Evolutionary conservation across 805 yeast species (phyloP).

Genomic region (Saccharomycopsis oosterbeekiorum): DNA sequence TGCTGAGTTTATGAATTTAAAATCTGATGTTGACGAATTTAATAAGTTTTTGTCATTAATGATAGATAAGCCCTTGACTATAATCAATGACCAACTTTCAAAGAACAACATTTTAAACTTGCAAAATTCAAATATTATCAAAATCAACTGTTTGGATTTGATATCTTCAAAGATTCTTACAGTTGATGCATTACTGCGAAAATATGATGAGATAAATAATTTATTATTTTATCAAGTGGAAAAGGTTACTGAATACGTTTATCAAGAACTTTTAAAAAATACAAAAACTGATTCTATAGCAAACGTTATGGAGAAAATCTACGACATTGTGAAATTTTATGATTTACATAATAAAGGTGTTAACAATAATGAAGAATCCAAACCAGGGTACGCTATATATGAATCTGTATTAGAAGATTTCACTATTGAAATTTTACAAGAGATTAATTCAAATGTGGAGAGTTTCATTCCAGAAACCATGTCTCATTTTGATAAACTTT

Average conservation of each 20-base stretch:
- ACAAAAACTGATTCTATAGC: slow-evolving; percentile 50
- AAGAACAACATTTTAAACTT: slow-evolving; percentile 21
- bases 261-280: slow-evolving; percentile 36
- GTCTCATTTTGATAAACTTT: slow-evolving; percentile 44
- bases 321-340: slow-evolving; percentile 40
- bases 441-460: slow-evolving; percentile 37
- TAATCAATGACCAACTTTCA: slow-evolving; percentile 24
- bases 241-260: slow-evolving; percentile 36
- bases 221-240: slow-evolving; percentile 27
- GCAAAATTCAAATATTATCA: slow-evolving; percentile 32
- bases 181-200: slow-evolving; percentile 29
- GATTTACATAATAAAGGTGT: slow-evolving; percentile 18
- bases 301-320: slow-evolving; percentile 64
- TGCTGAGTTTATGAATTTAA: slow-evolving; percentile 31
- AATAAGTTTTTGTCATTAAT: slow-evolving; percentile 31
- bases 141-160: slow-evolving; percentile 52
- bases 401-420: slow-evolving; percentile 36
- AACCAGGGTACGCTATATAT: slow-evolving; percentile 46
- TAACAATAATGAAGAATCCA: neutral
- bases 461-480: slow-evolving; percentile 50
- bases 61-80: slow-evolving; percentile 32
- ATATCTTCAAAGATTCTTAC: slow-evolving; percentile 45
- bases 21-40: slow-evolving; percentile 25
- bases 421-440: slow-evolving; percentile 2
- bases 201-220: slow-evolving; percentile 30